Percentiles rank a stretch among this genome's conserved stretches.
Evolutionary conservation across 208 protist genomes (phyloP).

Genomic region (Wallacemonas sp.): DNA sequence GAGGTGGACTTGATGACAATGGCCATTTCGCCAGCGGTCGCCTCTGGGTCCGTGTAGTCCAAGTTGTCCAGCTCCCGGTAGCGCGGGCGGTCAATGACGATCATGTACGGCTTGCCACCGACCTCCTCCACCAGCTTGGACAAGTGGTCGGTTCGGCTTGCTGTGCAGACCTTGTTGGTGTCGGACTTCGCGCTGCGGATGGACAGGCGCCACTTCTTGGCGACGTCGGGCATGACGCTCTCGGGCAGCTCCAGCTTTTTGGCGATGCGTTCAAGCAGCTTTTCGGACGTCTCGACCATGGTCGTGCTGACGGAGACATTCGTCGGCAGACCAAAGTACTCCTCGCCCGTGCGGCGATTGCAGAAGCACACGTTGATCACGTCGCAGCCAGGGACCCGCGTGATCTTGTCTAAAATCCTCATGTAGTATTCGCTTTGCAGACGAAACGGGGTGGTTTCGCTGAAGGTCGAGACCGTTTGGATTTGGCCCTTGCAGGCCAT

Average conservation of each 20-base stretch:
- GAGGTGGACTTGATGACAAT: conserved; percentile 65
- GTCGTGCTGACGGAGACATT: conserved; percentile 43
- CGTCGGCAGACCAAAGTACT: conserved; percentile 73
- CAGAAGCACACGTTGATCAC: conserved; percentile 67
- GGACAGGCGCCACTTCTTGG: conserved; percentile 51
- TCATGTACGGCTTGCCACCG: conserved; percentile 36
- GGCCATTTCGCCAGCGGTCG: conserved; percentile 24
- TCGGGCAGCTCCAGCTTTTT: conserved; percentile 54
- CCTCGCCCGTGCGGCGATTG: conserved; percentile 51
- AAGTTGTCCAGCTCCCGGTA: conserved; percentile 39
- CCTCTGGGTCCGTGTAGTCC: conserved; percentile 25
- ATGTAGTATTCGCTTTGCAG: neutral
- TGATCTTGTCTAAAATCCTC: conserved; percentile 4
- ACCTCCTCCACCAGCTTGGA: conserved; percentile 49
- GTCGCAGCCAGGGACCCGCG: conserved; percentile 26
- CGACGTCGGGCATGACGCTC: conserved; percentile 19
- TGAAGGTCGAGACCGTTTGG: neutral
- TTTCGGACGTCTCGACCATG: conserved; percentile 48
- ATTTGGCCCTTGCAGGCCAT: conserved; percentile 23
- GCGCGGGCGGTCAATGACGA: conserved; percentile 64
- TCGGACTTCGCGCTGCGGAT: conserved; percentile 30
- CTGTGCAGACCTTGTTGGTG: conserved; percentile 40
- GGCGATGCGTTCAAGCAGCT: conserved; percentile 47
- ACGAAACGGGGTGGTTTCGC: conserved; percentile 1
- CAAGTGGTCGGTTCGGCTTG: conserved; percentile 46